phyloP scores from a whole-genome alignment of 495 filamentous ascomycete genomes.

The Lasiosphaeria hispida region DNA sequence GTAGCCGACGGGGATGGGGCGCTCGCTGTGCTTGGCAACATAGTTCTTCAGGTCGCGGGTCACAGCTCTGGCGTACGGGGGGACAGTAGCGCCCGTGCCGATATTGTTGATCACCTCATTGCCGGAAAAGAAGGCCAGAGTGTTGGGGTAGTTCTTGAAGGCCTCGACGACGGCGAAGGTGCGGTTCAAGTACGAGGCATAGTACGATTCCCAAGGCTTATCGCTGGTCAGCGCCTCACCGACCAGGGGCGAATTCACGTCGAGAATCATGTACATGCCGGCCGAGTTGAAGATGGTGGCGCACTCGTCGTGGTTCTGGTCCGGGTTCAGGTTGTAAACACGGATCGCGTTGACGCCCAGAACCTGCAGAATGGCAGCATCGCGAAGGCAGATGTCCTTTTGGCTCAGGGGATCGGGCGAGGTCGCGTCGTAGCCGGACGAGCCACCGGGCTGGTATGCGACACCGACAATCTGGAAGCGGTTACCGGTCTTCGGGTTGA shows the following conservation, averaged over 20 bases:
- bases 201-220: slow-evolving; percentile 71
- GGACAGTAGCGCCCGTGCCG: slow-evolving; percentile 51
- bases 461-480: slow-evolving; percentile 88
- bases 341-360: slow-evolving; percentile 86
- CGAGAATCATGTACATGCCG: slow-evolving; percentile 63
- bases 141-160: slow-evolving; percentile 91
- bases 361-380: slow-evolving; percentile 88
- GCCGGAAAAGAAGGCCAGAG: slow-evolving; percentile 85
- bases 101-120: slow-evolving; percentile 89
- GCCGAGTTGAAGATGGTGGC: slow-evolving; percentile 84
- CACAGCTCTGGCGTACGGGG: slow-evolving; percentile 75
- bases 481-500: slow-evolving; percentile 73
- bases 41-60: slow-evolving; percentile 80
- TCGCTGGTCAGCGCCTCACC: slow-evolving; percentile 72
- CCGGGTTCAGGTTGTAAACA: slow-evolving; percentile 86
- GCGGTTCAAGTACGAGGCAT: slow-evolving; percentile 69
- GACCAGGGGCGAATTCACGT: slow-evolving; percentile 88
- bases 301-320: slow-evolving; percentile 82
- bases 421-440: slow-evolving; percentile 67
- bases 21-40: slow-evolving; percentile 51
- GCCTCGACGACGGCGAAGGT: slow-evolving; percentile 90
- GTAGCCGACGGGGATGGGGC: slow-evolving; percentile 48
- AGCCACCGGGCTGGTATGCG: slow-evolving; percentile 92
- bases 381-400: slow-evolving; percentile 72
- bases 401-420: slow-evolving; percentile 73